Evolutionary conservation across 148 eudicot species (phyloP), one percentile per base, ranked within the genome.

Genomic region (Dianthus caryophyllus): DNA sequence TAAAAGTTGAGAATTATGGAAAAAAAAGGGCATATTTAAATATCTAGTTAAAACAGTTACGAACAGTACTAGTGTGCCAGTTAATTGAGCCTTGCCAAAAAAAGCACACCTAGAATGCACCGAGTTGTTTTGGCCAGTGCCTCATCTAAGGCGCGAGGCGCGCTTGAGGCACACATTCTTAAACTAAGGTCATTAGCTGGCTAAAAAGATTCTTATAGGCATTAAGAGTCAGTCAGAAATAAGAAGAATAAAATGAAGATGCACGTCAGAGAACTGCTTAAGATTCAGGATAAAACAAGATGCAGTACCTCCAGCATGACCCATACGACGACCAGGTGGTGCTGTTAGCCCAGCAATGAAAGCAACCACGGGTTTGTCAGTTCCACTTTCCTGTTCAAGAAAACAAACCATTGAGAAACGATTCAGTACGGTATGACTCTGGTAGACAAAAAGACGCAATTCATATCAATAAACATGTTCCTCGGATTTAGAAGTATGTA

Each of bases 321-420:
- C 98, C 98, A 93, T 93, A 17, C 97, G 86, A 38, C 98, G 85
- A 27, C 98, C 98, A 47, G 98, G 98, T 71, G 98, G 98, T 64
- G 98, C 98, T 36, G 98, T 93, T 55, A 93, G 87, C 68, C 98
- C 98, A 65, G 98, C 98, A 75, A 93, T 93, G 79, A 93, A 93
- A 68, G 92, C 95, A 69, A 93, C 98, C 65, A 93, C 80, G 71
- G 98, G 98, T 74, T 93, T 93, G 12, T 90, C 80, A 77, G 98
- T 93, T 64, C 89, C 91, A 70, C 98, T 93, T 82, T 77, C 98
- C 98, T 93, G 97, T 83, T 71, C 67, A 82, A 67, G 26, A 46
- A 67, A 50, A 47, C 6, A 62, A 66, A 11, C 31, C 31, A 54
- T 5, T 56, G 15, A 51, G 49, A 76, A 51, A 49, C 18, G 38